Evolutionary conservation across 176 grass and related monocot species (phyloP).

Genomic region (Typha latifolia): DNA sequence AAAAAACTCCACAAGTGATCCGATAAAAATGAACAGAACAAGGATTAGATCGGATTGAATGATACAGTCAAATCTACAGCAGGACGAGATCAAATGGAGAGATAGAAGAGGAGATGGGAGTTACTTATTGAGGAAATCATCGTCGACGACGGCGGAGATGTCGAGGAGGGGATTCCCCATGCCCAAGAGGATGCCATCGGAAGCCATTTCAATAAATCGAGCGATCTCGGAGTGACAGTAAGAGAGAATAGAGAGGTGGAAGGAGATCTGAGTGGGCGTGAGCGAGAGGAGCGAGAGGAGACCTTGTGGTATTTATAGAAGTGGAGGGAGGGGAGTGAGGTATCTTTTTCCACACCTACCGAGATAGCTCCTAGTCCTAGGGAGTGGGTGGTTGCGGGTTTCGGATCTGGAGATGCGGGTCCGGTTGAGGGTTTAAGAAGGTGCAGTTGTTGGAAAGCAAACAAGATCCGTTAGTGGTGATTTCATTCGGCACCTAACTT

Average conservation of each 20-base stretch:
- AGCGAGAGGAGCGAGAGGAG: neutral
- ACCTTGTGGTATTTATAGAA: conserved; percentile 5
- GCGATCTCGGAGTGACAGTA: neutral
- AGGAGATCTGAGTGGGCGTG: conserved; percentile 38
- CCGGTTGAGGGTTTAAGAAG: neutral
- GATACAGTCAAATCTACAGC: neutral
- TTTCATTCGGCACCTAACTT: too few species aligned
- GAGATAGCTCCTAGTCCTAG: neutral
- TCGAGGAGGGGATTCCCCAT: conserved; percentile 99
- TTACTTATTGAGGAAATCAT: conserved; percentile 80
- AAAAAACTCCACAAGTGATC: too few species aligned
- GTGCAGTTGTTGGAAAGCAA: too few species aligned
- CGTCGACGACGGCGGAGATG: conserved; percentile 92
- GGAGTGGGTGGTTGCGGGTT: neutral
- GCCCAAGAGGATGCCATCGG: conserved; percentile 78
- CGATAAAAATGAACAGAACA: neutral
- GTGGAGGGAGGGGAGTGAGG: neutral
- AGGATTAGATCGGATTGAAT: neutral
- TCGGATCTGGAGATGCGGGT: neutral
- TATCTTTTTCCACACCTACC: neutral
- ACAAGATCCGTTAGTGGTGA: too few species aligned
- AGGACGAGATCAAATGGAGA: conserved; percentile 4
- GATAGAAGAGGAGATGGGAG: neutral
- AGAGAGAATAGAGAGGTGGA: conserved; percentile 4
- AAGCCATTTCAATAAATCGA: neutral